Conservation (phyloP, 106 monocot species). For the Dendrobium catenatum region DNA sequence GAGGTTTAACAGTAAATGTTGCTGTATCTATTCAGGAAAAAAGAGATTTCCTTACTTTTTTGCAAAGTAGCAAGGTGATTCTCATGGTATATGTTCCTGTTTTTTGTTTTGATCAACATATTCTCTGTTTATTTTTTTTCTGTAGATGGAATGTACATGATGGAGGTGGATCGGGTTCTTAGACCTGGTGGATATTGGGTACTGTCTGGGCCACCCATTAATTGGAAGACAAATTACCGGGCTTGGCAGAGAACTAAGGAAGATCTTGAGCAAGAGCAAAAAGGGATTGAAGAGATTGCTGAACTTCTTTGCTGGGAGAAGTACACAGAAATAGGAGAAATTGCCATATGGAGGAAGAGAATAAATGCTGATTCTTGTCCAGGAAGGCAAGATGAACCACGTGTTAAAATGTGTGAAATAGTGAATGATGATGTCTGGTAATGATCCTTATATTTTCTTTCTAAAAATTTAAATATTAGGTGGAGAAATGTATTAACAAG, state of each 20-base stretch:
- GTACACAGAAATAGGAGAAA: slow-evolving; percentile 33
- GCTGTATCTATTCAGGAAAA: background rate
- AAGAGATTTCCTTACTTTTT: background rate
- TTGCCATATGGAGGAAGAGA: slow-evolving; percentile 53
- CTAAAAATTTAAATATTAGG: background rate
- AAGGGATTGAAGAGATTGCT: slow-evolving; percentile 48
- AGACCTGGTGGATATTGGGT: slow-evolving; percentile 64
- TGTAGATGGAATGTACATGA: slow-evolving; percentile 62
- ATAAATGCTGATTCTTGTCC: slow-evolving; percentile 38
- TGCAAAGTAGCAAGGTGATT: background rate
- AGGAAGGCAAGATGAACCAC: slow-evolving; percentile 30
- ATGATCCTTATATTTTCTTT: background rate
- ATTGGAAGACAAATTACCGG: slow-evolving; percentile 41
- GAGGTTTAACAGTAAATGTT: background rate
- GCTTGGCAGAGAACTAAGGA: slow-evolving; percentile 51
- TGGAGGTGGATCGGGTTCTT: slow-evolving; percentile 60
- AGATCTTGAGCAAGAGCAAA: slow-evolving; percentile 52
- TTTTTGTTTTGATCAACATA: background rate
- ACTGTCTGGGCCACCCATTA: slow-evolving; percentile 60
- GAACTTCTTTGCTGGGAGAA: slow-evolving; percentile 69
- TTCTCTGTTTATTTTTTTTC: background rate
- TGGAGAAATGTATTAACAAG: background rate
- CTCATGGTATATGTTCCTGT: background rate
- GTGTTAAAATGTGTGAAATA: slow-evolving; percentile 20
- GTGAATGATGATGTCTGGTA: slow-evolving; percentile 60